These are phyloP conservation scores for Globisporangium rhizosaccharum DNA, from an alignment of 352 stramenopile genomes.

Conservation along the genomic window DNA sequence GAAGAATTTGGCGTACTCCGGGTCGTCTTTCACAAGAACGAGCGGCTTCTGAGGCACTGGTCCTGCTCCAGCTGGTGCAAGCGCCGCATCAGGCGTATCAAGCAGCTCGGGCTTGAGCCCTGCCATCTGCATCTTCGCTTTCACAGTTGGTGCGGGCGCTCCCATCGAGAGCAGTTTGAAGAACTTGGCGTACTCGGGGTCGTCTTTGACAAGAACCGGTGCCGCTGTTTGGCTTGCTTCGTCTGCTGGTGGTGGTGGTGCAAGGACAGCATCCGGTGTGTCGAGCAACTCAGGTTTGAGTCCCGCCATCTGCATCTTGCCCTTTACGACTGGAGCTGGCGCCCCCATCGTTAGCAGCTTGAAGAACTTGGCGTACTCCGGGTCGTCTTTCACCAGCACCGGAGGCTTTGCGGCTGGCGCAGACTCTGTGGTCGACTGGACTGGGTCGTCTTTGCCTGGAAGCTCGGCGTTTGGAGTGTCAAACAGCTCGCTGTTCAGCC, in stretches of 20 bases:
- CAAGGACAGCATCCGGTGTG: slow-evolving; percentile 46
- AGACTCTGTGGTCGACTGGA: neutral
- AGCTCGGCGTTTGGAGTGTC: slow-evolving; percentile 56
- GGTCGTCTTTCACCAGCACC: slow-evolving; percentile 55
- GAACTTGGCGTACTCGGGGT: slow-evolving; percentile 62
- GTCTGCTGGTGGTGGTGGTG: slow-evolving; percentile 1
- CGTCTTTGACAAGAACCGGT: slow-evolving; percentile 48
- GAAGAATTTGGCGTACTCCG: slow-evolving; percentile 66
- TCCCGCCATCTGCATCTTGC: slow-evolving; percentile 51
- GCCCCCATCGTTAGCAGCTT: slow-evolving; percentile 63
- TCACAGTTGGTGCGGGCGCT: slow-evolving; percentile 42
- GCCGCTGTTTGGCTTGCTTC: slow-evolving; percentile 7
- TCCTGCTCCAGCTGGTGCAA: slow-evolving; percentile 8
- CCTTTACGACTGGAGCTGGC: slow-evolving; percentile 44
- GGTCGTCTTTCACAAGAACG: slow-evolving; percentile 44
- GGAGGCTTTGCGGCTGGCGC: slow-evolving; percentile 13
- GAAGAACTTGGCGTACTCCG: slow-evolving; percentile 65
- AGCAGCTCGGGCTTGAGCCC: slow-evolving; percentile 52
- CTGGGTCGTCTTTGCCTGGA: slow-evolving; percentile 9
- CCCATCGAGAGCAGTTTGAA: slow-evolving; percentile 68
- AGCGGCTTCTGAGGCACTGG: neutral
- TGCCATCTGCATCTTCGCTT: slow-evolving; percentile 55
- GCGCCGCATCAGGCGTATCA: neutral
- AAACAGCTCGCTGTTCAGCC: slow-evolving; percentile 72
- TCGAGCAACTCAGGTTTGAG: slow-evolving; percentile 63